Conservation (phyloP, 208 protist genomes). For the Phytomonas francai region DNA sequence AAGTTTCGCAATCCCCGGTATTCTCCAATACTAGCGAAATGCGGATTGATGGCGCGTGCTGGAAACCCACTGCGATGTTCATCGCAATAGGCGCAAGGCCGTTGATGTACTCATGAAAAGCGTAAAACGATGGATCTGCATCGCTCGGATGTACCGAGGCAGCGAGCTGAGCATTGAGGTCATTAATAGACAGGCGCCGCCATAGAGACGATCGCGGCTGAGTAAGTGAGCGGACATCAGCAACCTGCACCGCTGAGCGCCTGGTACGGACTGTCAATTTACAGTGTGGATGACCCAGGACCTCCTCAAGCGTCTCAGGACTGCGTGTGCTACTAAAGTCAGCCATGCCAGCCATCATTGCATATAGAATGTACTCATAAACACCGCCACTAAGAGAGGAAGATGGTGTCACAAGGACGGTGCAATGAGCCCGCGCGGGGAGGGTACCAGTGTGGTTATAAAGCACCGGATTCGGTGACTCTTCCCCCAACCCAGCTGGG, state of each 20-base stretch:
- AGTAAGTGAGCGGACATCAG: conserved; percentile 57
- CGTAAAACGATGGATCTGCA: conserved; percentile 37
- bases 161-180: conserved; percentile 64
- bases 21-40: conserved; percentile 70
- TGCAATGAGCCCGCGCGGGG: conserved; percentile 77
- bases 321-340: conserved; percentile 23
- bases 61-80: conserved; percentile 63
- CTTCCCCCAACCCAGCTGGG: conserved; percentile 14
- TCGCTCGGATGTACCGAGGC: conserved; percentile 39
- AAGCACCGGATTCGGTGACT: conserved; percentile 21
- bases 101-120: conserved; percentile 72
- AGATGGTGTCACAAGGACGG: conserved; percentile 62
- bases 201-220: conserved; percentile 56
- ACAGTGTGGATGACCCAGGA: conserved; percentile 61
- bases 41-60: conserved; percentile 18
- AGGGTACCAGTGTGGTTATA: conserved; percentile 55
- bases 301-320: conserved; percentile 32
- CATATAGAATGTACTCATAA: conserved; percentile 77
- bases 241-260: conserved; percentile 72
- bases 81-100: conserved; percentile 64
- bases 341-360: conserved; percentile 37
- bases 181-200: conserved; percentile 69
- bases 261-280: conserved; percentile 41
- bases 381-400: conserved; percentile 28
- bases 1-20: conserved; percentile 49